A percentile compares a stretch with the other conserved stretches of the same genome.
Evolutionary conservation across 805 yeast genomes (phyloP).

Genomic region (Pichia occidentalis): DNA sequence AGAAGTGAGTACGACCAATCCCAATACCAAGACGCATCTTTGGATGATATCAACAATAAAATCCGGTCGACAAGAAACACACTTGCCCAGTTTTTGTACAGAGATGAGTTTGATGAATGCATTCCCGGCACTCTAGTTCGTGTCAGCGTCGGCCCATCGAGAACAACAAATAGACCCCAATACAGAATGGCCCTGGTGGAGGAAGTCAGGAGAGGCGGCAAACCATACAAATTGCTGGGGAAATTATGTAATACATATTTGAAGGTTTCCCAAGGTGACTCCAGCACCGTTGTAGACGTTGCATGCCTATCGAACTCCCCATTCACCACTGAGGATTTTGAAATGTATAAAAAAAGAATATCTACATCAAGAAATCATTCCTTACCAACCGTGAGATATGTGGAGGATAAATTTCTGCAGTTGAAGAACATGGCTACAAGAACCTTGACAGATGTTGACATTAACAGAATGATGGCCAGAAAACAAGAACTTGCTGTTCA

Average conservation of each 20-base stretch:
- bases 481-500: slow-evolving; percentile 56
- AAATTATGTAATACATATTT: slow-evolving; percentile 47
- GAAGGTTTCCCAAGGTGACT: slow-evolving; percentile 74
- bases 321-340: slow-evolving; percentile 65
- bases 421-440: slow-evolving; percentile 57
- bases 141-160: slow-evolving; percentile 71
- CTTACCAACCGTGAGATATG: slow-evolving; percentile 57
- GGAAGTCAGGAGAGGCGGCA: slow-evolving; percentile 39
- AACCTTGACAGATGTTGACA: slow-evolving; percentile 63
- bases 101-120: slow-evolving; percentile 70
- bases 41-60: slow-evolving; percentile 57
- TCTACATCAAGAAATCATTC: slow-evolving; percentile 43
- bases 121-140: slow-evolving; percentile 74
- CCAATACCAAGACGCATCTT: slow-evolving; percentile 37
- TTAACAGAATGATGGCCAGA: slow-evolving; percentile 69
- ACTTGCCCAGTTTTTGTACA: slow-evolving; percentile 68
- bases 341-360: slow-evolving; percentile 56
- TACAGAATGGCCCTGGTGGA: slow-evolving; percentile 83
- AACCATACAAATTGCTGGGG: slow-evolving; percentile 37
- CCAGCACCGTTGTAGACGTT: slow-evolving; percentile 70
- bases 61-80: slow-evolving; percentile 72
- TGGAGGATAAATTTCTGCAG: slow-evolving; percentile 58
- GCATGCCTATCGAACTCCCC: slow-evolving; percentile 73
- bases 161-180: slow-evolving; percentile 51
- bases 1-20: slow-evolving; percentile 36